Evolutionary conservation across 1,284 basidiomycete genomes (phyloP).

Genomic region (Inonotus hispidus): DNA sequence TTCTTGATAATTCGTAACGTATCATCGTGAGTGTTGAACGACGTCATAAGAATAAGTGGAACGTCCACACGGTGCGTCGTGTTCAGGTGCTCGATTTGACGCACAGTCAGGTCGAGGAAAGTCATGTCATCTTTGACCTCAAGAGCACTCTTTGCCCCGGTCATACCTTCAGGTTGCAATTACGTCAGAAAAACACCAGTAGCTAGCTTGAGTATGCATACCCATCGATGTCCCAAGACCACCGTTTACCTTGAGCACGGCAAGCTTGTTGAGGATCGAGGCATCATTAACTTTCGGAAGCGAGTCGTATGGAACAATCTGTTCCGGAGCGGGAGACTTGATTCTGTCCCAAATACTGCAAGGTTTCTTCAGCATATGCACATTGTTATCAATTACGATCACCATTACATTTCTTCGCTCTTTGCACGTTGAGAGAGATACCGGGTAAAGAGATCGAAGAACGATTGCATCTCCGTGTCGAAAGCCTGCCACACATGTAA

Average conservation of each 20-base stretch:
- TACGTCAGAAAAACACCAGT: slow-evolving; percentile 9
- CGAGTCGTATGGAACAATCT: slow-evolving; percentile 86
- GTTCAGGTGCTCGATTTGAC: slow-evolving; percentile 92
- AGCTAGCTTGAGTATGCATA: slow-evolving; percentile 28
- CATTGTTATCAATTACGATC: slow-evolving; percentile 22
- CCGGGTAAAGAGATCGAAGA: slow-evolving; percentile 98
- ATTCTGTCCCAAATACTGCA: slow-evolving; percentile 95
- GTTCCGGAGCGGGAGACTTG: slow-evolving; percentile 89
- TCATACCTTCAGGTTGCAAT: slow-evolving; percentile 59
- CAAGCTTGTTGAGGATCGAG: slow-evolving; percentile 86
- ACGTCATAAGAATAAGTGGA: slow-evolving; percentile 99
- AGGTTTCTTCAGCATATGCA: slow-evolving; percentile 15
- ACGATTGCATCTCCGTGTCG: slow-evolving; percentile 97
- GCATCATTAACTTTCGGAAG: slow-evolving; percentile 60
- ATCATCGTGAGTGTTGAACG: slow-evolving; percentile 99
- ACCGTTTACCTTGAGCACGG: slow-evolving; percentile 99
- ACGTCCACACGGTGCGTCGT: slow-evolving; percentile 75
- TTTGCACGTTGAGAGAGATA: slow-evolving; percentile 95
- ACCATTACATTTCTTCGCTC: slow-evolving; percentile 85
- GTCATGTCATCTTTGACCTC: slow-evolving; percentile 98
- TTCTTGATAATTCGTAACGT: slow-evolving; percentile 99
- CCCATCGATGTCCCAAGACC: slow-evolving; percentile 98
- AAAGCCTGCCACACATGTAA: slow-evolving; percentile 60
- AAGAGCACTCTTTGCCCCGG: slow-evolving; percentile 86
- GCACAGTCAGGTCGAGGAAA: slow-evolving; percentile 95